Conservation (phyloP, 2,329 filamentous ascomycete genomes). For the Talaromyces rugulosus region DNA sequence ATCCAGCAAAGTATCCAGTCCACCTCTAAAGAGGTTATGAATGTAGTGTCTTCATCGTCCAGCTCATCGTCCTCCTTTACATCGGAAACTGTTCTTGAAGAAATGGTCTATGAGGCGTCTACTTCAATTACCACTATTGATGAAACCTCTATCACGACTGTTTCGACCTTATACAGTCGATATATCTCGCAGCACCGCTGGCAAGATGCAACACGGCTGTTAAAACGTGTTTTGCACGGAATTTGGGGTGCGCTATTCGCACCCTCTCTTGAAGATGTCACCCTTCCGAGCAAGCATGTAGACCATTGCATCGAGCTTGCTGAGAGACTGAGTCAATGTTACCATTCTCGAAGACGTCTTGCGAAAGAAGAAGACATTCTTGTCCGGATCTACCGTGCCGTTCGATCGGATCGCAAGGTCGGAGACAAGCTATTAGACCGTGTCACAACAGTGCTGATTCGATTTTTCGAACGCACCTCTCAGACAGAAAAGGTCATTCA, state of each 20-base stretch:
- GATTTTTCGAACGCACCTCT: conserved; percentile 25
- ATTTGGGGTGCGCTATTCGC: conserved; percentile 47
- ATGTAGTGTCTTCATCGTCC: conserved; percentile 21
- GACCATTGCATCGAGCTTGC: conserved; percentile 47
- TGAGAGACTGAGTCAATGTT: conserved; percentile 44
- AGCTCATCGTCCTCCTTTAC: conserved; percentile 32
- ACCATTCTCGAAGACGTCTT: conserved; percentile 34
- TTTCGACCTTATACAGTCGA: conserved; percentile 35
- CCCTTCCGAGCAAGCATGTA: conserved; percentile 38
- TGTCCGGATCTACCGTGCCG: conserved; percentile 32
- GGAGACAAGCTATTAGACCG: conserved; percentile 28
- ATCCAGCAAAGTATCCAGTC: conserved; percentile 42
- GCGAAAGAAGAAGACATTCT: conserved; percentile 35
- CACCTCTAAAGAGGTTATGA: conserved; percentile 41
- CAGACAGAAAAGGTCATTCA: conserved; percentile 34
- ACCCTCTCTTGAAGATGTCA: conserved; percentile 41
- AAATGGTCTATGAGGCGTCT: conserved; percentile 43
- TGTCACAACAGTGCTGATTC: conserved; percentile 25
- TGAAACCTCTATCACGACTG: conserved; percentile 38
- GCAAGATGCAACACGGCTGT: conserved; percentile 43
- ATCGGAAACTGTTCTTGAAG: conserved; percentile 41
- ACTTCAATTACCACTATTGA: conserved; percentile 37
- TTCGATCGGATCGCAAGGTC: conserved; percentile 24
- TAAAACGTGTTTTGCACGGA: conserved; percentile 42
- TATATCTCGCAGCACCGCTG: conserved; percentile 47